Evolutionary conservation across 2,329 filamentous ascomycete genomes (phyloP), one percentile per base, ranked within the genome.

Genomic region (Pestalotiopsis sp.): DNA sequence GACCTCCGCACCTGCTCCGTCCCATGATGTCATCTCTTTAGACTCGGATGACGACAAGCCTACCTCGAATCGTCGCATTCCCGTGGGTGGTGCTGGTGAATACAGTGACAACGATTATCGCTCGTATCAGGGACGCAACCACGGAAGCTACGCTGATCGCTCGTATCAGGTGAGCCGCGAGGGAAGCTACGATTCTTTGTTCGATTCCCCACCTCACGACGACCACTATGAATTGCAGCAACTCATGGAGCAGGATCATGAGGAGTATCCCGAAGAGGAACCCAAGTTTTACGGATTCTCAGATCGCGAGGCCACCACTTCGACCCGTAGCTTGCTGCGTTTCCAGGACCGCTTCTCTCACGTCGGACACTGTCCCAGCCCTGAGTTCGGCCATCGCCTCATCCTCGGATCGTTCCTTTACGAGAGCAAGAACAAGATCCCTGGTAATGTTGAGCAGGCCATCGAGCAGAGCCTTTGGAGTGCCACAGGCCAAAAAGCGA

Each of bases 371-470:
- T 52, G 25, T 38, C 70, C 70, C 14, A 13, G 14, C 31, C 67
- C 67, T 11, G 4, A 2, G 4, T 56, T 66, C 23, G 71, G 70
- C n/a, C 52, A 68, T 13, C 71, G 71, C 1, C 69, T 74, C 61
- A n/a, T 70, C 23, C 20, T 70, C n/a, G 57, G 31, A 23, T 39
- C 14, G n/a, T 72, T 71, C 31, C 31, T 59, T 23, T 17, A n/a
- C 4, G 69, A 70, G 39, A 39, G 61, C 4, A 59, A 25, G 9
- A 67, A 58, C 6, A 41, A 25, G 20, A 58, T 62, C 62, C 20
- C 25, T 58, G n/a, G 23, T 3, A 57, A 31, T 49, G 12, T 11
- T 31, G 27, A 65, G 20, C 27, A 59, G 25, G 39, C 65, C 41
- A 63, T 62, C 20, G 14, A 17, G n/a, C 31, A 65, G 39, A 31